Percentiles rank a stretch among this genome's conserved stretches.
Evolutionary conservation across 2,329 filamentous ascomycete genomes (phyloP).

Genomic region (Domatiomyces catenatus): DNA sequence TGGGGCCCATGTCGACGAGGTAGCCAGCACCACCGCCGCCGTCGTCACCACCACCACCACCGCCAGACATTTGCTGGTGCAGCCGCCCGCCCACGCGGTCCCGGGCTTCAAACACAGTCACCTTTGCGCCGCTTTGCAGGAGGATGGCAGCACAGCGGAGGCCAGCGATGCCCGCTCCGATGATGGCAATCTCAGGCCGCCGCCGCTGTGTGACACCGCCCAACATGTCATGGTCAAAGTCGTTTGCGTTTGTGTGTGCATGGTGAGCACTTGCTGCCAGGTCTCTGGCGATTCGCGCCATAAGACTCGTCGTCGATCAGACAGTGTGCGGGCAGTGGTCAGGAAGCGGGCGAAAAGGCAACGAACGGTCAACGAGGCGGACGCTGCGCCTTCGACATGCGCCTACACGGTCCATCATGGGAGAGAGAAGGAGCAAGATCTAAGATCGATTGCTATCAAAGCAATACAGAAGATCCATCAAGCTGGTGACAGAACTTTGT

Average conservation of each 20-base stretch:
- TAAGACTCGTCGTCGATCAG: not conserved
- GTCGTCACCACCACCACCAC: constrained; percentile 7
- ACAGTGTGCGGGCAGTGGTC: no score
- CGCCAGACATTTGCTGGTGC: constrained; percentile 33
- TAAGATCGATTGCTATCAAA: not conserved
- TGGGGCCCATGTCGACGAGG: constrained; percentile 46
- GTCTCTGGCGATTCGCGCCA: not conserved
- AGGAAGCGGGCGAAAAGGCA: no score
- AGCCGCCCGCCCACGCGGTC: constrained; percentile 44
- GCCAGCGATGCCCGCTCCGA: constrained; percentile 46
- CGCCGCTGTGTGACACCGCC: no score
- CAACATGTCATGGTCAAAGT: not conserved
- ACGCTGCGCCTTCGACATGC: not conserved
- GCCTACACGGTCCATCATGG: not conserved
- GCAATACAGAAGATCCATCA: not conserved
- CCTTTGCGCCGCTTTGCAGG: constrained; percentile 37
- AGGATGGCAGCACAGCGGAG: constrained; percentile 45
- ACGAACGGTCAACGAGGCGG: not conserved
- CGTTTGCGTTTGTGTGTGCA: not conserved
- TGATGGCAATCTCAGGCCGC: constrained; percentile 31
- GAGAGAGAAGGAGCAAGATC: not conserved
- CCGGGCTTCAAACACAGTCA: constrained; percentile 46
- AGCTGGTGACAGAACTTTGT: not conserved
- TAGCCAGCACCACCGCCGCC: constrained; percentile 17
- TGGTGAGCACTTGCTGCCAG: not conserved